A percentile compares a stretch with the other conserved stretches of the same genome.
These are phyloP conservation scores for Casaregolazyma lundiana DNA, from an alignment of 1,139 yeast species.

Conservation along the genomic window DNA sequence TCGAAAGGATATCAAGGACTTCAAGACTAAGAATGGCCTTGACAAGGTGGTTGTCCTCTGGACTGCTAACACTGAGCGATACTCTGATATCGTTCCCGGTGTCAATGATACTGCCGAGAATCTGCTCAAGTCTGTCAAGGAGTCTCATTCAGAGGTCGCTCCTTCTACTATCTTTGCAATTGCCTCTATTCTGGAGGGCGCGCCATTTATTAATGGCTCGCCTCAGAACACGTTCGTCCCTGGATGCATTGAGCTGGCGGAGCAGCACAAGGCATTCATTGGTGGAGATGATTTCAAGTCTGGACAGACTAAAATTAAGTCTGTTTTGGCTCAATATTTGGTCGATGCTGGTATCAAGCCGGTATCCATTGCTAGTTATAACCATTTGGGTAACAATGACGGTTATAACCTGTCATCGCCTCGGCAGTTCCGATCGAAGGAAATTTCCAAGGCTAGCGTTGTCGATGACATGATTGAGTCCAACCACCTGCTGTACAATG, in stretches of 20 bases:
- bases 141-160: conserved; percentile 75
- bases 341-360: conserved; percentile 98
- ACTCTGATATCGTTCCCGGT: conserved; percentile 69
- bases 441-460: conserved; percentile 87
- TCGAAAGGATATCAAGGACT: conserved; percentile 76
- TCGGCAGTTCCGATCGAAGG: conserved; percentile 90
- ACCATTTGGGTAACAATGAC: conserved; percentile 95
- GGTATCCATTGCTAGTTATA: conserved; percentile 87
- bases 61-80: conserved; percentile 98
- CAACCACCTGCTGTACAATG: conserved; percentile 79
- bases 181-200: conserved; percentile 81
- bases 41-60: conserved; percentile 89
- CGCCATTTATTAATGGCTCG: conserved; percentile 92
- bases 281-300: conserved; percentile 98
- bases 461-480: conserved; percentile 93
- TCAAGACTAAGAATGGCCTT: conserved; percentile 66
- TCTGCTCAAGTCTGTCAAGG: conserved; percentile 66
- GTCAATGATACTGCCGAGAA: conserved; percentile 88
- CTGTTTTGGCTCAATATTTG: conserved; percentile 90
- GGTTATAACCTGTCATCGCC: conserved; percentile 91
- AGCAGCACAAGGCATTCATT: conserved; percentile 66
- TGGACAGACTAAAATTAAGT: conserved; percentile 93
- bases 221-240: conserved; percentile 98
- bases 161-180: conserved; percentile 92
- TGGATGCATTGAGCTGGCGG: conserved; percentile 88